Evolutionary conservation across 805 yeast genomes (phyloP).

Genomic region (Nakazawaea holstii): DNA sequence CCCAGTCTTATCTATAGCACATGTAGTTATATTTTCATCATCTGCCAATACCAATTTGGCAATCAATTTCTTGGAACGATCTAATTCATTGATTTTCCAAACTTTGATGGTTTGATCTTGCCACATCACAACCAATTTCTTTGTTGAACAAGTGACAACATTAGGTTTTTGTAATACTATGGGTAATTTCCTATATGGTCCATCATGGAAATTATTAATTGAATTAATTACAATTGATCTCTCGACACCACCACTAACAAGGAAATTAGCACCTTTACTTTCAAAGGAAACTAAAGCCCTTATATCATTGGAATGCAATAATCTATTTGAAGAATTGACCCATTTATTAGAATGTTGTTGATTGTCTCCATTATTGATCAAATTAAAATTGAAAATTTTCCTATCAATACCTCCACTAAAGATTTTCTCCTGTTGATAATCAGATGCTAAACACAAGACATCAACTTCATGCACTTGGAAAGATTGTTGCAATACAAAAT

Average conservation of each 20-base stretch:
- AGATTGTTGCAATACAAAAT: slow-evolving; percentile 71
- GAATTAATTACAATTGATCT: slow-evolving; percentile 64
- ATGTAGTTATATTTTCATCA: slow-evolving; percentile 74
- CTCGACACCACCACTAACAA: slow-evolving; percentile 84
- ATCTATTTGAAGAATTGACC: slow-evolving; percentile 70
- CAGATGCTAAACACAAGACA: slow-evolving; percentile 66
- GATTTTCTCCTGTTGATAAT: slow-evolving; percentile 53
- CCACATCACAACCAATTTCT: slow-evolving; percentile 66
- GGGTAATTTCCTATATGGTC: slow-evolving; percentile 67
- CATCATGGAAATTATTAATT: slow-evolving; percentile 60
- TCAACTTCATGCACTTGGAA: slow-evolving; percentile 89
- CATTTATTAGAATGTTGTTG: slow-evolving; percentile 41
- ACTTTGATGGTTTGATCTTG: slow-evolving; percentile 75
- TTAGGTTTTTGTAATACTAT: slow-evolving; percentile 53
- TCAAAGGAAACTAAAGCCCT: slow-evolving; percentile 71
- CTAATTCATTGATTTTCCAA: slow-evolving; percentile 52
- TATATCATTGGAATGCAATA: slow-evolving; percentile 83
- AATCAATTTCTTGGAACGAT: slow-evolving; percentile 47
- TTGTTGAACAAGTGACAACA: slow-evolving; percentile 39
- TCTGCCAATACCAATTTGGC: slow-evolving; percentile 62
- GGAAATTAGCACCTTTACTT: slow-evolving; percentile 57
- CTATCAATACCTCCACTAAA: slow-evolving; percentile 94
- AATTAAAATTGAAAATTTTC: slow-evolving; percentile 70
- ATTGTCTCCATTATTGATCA: slow-evolving; percentile 28
- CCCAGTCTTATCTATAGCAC: slow-evolving; percentile 61